Conservation (phyloP, 352 stramenopile genomes). For the Thalassiosira ordinaria region DNA sequence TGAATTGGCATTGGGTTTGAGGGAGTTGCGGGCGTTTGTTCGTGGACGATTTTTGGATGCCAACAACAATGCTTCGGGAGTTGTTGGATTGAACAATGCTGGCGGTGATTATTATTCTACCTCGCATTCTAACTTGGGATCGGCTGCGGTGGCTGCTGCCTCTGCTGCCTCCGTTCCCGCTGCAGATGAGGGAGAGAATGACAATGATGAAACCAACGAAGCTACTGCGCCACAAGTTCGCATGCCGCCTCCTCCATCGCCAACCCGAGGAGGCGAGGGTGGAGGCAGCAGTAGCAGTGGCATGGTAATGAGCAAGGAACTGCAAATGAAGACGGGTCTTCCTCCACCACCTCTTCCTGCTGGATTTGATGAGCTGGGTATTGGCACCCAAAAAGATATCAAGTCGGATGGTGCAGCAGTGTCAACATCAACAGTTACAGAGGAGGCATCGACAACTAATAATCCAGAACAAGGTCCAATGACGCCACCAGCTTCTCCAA, state of each 20-base stretch:
- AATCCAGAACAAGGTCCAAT: too few relatives aligned
- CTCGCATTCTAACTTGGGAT: slow-evolving; percentile 16
- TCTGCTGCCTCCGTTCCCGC: background rate
- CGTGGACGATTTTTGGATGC: slow-evolving; percentile 20
- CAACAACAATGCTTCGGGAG: background rate
- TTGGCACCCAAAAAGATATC: too few relatives aligned
- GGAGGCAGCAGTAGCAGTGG: background rate
- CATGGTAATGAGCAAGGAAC: background rate
- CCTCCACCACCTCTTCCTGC: slow-evolving; percentile 4
- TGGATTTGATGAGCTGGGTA: too few relatives aligned
- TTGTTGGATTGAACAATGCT: background rate
- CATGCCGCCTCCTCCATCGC: slow-evolving; percentile 1
- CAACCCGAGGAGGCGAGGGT: background rate
- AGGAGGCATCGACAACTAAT: too few relatives aligned
- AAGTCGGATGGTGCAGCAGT: too few relatives aligned
- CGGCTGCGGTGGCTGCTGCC: background rate
- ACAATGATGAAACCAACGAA: background rate
- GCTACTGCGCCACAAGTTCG: background rate
- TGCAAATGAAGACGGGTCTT: background rate
- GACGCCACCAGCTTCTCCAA: background rate
- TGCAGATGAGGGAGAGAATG: slow-evolving; percentile 12
- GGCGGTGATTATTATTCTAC: slow-evolving; percentile 3
- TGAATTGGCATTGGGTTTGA: slow-evolving; percentile 72
- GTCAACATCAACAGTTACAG: too few relatives aligned
- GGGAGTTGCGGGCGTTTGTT: slow-evolving; percentile 57